phyloP scores from a whole-genome alignment of 139 green algal species.

The Chlorella sp. region DNA sequence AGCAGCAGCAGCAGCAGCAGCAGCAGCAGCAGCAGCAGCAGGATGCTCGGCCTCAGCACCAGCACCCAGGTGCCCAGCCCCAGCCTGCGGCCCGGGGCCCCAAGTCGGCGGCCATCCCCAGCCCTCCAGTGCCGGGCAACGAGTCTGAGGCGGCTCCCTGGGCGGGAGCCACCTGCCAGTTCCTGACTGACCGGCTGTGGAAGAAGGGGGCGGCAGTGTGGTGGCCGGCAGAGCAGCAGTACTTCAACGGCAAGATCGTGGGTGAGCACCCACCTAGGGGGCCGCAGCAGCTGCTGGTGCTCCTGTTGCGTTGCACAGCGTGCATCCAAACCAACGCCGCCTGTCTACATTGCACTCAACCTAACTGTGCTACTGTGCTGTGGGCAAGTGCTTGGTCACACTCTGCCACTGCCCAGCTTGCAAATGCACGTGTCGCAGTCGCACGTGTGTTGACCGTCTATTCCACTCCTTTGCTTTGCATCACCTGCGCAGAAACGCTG shows the following conservation, averaged over 20 bases:
- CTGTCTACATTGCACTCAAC: no score
- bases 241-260: background rate
- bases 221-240: background rate
- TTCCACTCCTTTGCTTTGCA: background rate
- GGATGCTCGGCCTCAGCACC: background rate
- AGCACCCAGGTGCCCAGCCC: background rate
- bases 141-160: background rate
- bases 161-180: background rate
- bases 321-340: no score
- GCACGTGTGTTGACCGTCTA: background rate
- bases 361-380: no score
- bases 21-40: background rate
- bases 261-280: no score
- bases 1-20: background rate
- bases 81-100: background rate
- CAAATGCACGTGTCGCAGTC: background rate
- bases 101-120: background rate
- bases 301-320: no score
- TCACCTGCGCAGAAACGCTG: background rate
- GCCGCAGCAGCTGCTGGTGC: no score
- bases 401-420: no score
- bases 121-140: background rate
- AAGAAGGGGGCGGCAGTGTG: background rate
- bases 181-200: background rate
- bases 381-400: background rate